Base-by-base conservation (phyloP, 1,284 basidiomycete genomes). In the Schizophyllum amplum region DNA sequence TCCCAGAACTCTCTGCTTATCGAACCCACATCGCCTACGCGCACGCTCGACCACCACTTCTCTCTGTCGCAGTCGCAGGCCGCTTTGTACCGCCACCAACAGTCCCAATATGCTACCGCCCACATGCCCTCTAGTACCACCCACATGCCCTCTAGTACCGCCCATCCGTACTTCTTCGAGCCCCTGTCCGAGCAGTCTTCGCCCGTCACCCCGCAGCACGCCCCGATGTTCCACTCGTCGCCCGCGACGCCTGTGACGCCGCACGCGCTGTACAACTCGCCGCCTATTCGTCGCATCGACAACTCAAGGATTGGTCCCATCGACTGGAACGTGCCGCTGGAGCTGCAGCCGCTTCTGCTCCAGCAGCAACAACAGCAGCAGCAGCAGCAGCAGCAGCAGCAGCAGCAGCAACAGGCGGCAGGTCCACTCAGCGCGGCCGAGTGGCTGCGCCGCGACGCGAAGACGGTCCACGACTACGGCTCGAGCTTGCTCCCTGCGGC, bases 41-140 rank as follows among this genome's bases (percentile, higher is more conserved):
- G 80, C 33, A 65, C 52, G 71, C 73, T 25, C 71, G 72, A 73
- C 53, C 74, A 79, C 48, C 59, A 60, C 51, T 67, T 73, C 42
- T 65, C 69, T 22, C 62, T 62, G n/a, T 55, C 68, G 1, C 71
- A 69, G 55, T 65, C 67, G 47, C 61, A 68, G 24, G 64, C 67
- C 48, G 63, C 67, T 59, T 17, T 63, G 9, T 71, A 69, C 55
- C 69, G 71, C 55, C 69, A 71, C 54, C 61, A 42, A 42, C 33
- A 42, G 7, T 42, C 33, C 17, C 33, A 42, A 42, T 42, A 42
- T 17, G 33, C 33, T 33, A 33, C 13, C 27, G n/a, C n/a, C n/a
- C n/a, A n/a, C n/a, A n/a, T n/a, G n/a, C 13, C 27, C 13, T 5
- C 27, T 42, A 42, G 17, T 42, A 13, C 33, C 13, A 42, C 33